Evolutionary conservation across 352 stramenopile species (phyloP).

Genomic region (Porosira glacialis): DNA sequence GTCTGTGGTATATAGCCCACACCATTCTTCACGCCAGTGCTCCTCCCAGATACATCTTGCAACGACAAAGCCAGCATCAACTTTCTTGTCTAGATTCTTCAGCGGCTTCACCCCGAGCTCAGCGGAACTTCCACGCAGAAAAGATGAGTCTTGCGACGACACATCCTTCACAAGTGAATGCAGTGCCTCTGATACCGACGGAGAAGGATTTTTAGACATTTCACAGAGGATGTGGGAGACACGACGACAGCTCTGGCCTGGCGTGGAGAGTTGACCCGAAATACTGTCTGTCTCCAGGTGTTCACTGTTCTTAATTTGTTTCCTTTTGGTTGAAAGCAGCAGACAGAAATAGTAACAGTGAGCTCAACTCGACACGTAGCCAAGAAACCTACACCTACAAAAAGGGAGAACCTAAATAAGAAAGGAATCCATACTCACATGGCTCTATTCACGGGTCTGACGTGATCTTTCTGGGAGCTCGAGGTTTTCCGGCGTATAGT

Average conservation of each 20-base stretch:
- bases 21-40: constrained; percentile 82
- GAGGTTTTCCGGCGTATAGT: no score
- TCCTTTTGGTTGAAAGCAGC: no score
- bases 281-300: no score
- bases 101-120: constrained; percentile 63
- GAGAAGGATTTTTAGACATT: constrained; percentile 49
- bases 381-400: no score
- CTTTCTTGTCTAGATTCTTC: constrained; percentile 31
- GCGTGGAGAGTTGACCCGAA: no score
- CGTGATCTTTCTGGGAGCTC: no score
- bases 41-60: constrained; percentile 80
- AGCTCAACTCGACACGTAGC: no score
- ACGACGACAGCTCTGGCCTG: constrained; percentile 65
- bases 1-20: constrained; percentile 62
- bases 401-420: no score
- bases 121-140: constrained; percentile 69
- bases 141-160: constrained; percentile 67
- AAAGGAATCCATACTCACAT: no score
- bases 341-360: no score
- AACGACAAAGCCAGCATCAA: constrained; percentile 61
- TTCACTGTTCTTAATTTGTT: no score
- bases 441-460: no score
- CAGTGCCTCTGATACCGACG: constrained; percentile 40
- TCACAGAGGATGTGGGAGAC: constrained; percentile 67
- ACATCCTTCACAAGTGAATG: constrained; percentile 44